These are phyloP conservation scores for Esteya vermicola DNA, from an alignment of 2,329 filamentous ascomycete species.

Conservation along the genomic window DNA sequence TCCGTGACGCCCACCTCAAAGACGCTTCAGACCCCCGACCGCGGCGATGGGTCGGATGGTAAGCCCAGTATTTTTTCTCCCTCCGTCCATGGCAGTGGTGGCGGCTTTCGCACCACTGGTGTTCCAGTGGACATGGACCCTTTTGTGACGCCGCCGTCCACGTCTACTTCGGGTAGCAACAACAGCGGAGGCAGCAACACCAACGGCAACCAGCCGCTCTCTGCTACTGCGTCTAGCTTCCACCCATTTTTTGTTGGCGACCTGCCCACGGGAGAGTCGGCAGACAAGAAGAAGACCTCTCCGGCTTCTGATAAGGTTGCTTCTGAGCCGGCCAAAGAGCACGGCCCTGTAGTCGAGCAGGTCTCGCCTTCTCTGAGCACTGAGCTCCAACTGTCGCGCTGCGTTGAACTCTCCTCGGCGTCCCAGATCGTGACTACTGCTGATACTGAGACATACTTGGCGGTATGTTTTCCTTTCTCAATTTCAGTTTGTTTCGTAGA, in stretches of 20 bases:
- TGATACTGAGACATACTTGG: constrained; percentile 29
- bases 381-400: constrained; percentile 29
- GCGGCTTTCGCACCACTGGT: constrained; percentile 13
- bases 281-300: constrained; percentile 7
- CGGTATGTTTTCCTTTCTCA: constrained; percentile 20
- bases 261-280: constrained; percentile 12
- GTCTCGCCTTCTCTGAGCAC: constrained; percentile 27
- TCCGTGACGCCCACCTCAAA: constrained; percentile 27
- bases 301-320: constrained; percentile 9
- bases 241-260: constrained; percentile 31
- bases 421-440: constrained; percentile 15
- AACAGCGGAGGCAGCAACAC: too few relatives aligned
- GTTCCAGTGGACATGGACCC: constrained; percentile 33
- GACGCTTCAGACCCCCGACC: constrained; percentile 18
- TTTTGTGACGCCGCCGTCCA: constrained; percentile 29
- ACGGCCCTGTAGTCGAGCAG: constrained; percentile 7
- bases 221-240: constrained; percentile 49
- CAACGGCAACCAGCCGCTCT: constrained; percentile 33
- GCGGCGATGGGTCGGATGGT: constrained; percentile 16
- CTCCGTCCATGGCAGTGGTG: constrained; percentile 11
- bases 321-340: too few relatives aligned
- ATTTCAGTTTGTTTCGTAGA: neutral
- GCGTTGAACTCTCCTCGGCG: constrained; percentile 24
- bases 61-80: constrained; percentile 13
- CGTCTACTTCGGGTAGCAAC: too few relatives aligned